phyloP scores from a whole-genome alignment of 2,329 filamentous ascomycete species.

The Aspergillus amoenus region DNA sequence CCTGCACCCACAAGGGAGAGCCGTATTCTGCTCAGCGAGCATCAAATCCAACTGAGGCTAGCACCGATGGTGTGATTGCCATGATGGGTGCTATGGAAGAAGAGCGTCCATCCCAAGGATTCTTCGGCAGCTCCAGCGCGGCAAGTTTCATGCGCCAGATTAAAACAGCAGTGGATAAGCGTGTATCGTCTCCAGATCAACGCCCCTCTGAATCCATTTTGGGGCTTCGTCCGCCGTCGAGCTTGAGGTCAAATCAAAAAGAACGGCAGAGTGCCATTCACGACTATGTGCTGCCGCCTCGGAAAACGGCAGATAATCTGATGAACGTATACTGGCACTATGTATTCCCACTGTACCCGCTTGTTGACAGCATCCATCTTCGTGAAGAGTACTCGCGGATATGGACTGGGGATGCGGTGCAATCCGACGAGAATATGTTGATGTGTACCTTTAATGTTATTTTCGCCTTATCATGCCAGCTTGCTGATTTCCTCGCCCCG shows the following conservation, averaged over 20 bases:
- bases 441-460: constrained; percentile 49
- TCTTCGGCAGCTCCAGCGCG: constrained; percentile 50
- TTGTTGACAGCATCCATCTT: constrained; percentile 42
- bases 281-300: constrained; percentile 46
- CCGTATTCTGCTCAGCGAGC: neutral
- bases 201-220: constrained; percentile 18
- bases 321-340: constrained; percentile 50
- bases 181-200: constrained; percentile 23
- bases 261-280: constrained; percentile 10
- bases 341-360: constrained; percentile 49
- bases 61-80: constrained; percentile 40
- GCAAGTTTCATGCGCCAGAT: constrained; percentile 51
- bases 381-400: constrained; percentile 41
- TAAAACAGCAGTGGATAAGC: constrained; percentile 43
- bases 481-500: constrained; percentile 42
- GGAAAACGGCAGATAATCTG: constrained; percentile 47
- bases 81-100: constrained; percentile 50
- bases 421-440: constrained; percentile 44
- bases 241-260: constrained; percentile 22
- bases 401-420: constrained; percentile 40
- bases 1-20: neutral
- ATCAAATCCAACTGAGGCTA: neutral
- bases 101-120: constrained; percentile 42
- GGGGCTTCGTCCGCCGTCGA: constrained; percentile 14
- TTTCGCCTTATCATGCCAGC: constrained; percentile 48